These are phyloP conservation scores for Starmera caribaea DNA, from an alignment of 805 yeast species.

Conservation along the genomic window DNA sequence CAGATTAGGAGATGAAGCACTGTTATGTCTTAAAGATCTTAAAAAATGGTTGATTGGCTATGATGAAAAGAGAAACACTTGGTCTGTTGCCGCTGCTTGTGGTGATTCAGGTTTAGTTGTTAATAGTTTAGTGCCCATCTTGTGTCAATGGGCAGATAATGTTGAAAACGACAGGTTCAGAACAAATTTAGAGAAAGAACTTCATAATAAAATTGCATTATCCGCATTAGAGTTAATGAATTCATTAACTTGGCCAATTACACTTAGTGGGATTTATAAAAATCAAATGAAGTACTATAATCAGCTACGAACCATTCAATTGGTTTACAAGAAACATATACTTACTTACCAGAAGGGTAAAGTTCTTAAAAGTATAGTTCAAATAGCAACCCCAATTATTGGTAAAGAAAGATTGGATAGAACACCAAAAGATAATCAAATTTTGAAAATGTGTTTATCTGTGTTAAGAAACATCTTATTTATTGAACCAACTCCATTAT, in stretches of 20 bases:
- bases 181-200: slow-evolving; percentile 23
- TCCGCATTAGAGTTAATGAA: slow-evolving; percentile 74
- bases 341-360: slow-evolving; percentile 48
- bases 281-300: slow-evolving; percentile 50
- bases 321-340: slow-evolving; percentile 60
- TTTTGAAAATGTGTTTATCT: slow-evolving; percentile 60
- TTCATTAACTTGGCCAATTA: slow-evolving; percentile 78
- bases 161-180: slow-evolving; percentile 16
- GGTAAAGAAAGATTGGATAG: slow-evolving; percentile 44
- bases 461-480: slow-evolving; percentile 71
- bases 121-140: slow-evolving; percentile 65
- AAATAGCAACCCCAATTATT: slow-evolving; percentile 58
- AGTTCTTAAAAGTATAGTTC: slow-evolving; percentile 57
- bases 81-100: slow-evolving; percentile 83
- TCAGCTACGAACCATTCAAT: slow-evolving; percentile 56
- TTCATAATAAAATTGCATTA: slow-evolving; percentile 54
- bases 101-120: slow-evolving; percentile 67
- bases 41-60: slow-evolving; percentile 81
- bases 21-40: slow-evolving; percentile 64
- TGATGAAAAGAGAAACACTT: slow-evolving; percentile 60
- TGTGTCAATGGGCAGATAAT: slow-evolving; percentile 60
- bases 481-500: slow-evolving; percentile 60
- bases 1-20: slow-evolving; percentile 79
- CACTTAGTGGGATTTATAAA: slow-evolving; percentile 38
- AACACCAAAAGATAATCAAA: slow-evolving; percentile 59